phyloP scores from a whole-genome alignment of 1,284 basidiomycete species.

The Taiwanofungus camphoratus region DNA sequence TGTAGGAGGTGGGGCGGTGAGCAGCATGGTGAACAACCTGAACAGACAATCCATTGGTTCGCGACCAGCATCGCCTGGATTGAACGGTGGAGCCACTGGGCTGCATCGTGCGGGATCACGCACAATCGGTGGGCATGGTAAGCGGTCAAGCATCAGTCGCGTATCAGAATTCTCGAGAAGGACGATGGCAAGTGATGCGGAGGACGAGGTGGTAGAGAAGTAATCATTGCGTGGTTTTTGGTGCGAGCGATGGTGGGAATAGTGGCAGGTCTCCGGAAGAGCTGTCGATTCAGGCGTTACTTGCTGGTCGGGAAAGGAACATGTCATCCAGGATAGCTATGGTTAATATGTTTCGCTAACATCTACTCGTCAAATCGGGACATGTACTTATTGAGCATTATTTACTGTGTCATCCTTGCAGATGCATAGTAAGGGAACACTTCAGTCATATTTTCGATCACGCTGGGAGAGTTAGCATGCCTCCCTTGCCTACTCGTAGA shows the following conservation, averaged over 20 bases:
- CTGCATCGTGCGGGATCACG: conserved; percentile 23
- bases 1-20: conserved; percentile 40
- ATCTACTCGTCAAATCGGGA: no score
- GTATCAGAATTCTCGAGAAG: conserved; percentile 59
- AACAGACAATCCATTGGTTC: conserved; percentile 36
- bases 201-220: conserved; percentile 54
- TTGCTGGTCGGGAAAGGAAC: background rate
- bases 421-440: no score
- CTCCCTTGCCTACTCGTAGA: no score
- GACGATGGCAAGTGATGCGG: conserved; percentile 77
- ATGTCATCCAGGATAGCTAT: no score
- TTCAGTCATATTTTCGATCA: no score
- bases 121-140: conserved; percentile 24
- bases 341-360: no score
- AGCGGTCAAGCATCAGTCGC: conserved; percentile 36
- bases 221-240: conserved; percentile 2
- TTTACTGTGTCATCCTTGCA: no score
- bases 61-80: conserved; percentile 26
- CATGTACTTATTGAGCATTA: no score
- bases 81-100: conserved; percentile 12
- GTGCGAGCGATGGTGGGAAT: no score
- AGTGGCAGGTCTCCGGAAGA: no score
- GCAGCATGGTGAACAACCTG: conserved; percentile 48
- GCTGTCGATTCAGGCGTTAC: background rate
- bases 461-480: no score